Base-by-base conservation (phyloP, 1,139 yeast species). In the Candida anutae region DNA sequence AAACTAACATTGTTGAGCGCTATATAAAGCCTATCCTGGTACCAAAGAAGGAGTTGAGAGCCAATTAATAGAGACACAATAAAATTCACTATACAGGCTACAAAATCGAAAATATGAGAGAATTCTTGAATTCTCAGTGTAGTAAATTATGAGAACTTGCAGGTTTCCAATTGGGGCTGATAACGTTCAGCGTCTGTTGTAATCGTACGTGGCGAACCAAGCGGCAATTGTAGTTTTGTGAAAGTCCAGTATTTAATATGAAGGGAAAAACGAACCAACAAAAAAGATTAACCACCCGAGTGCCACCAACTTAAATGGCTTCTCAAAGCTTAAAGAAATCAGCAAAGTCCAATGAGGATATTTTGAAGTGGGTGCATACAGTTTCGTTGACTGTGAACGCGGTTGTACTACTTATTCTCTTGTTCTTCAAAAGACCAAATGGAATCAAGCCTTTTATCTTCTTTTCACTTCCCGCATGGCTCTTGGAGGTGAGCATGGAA, bases 241-340 rank as follows among this genome's bases (percentile, higher is more conserved):
- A n/a, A n/a, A n/a, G n/a, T n/a, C n/a, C n/a, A n/a, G n/a, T n/a
- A n/a, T n/a, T n/a, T n/a, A n/a, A n/a, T n/a, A n/a, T n/a, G n/a
- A n/a, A n/a, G n/a, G n/a, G n/a, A n/a, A n/a, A n/a, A n/a, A n/a
- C n/a, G n/a, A n/a, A n/a, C n/a, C n/a, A n/a, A n/a, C n/a, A n/a
- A n/a, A n/a, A n/a, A n/a, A n/a, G n/a, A n/a, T n/a, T n/a, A n/a
- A n/a, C n/a, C n/a, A n/a, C n/a, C n/a, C n/a, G n/a, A n/a, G n/a
- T n/a, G n/a, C n/a, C n/a, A n/a, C n/a, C n/a, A n/a, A n/a, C n/a
- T 10, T 17, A 17, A 17, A 64, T 64, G 71, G 70, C 69, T 11
- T 56, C 69, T 6, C 61, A 54, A 36, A 62, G 70, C 39, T 73
- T 73, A 19, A 84, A 84, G 58, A 82, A 80, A 44, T 74, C 68